phyloP scores from a whole-genome alignment of 495 filamentous ascomycete species.

The Rostrohypoxylon terebratum region DNA sequence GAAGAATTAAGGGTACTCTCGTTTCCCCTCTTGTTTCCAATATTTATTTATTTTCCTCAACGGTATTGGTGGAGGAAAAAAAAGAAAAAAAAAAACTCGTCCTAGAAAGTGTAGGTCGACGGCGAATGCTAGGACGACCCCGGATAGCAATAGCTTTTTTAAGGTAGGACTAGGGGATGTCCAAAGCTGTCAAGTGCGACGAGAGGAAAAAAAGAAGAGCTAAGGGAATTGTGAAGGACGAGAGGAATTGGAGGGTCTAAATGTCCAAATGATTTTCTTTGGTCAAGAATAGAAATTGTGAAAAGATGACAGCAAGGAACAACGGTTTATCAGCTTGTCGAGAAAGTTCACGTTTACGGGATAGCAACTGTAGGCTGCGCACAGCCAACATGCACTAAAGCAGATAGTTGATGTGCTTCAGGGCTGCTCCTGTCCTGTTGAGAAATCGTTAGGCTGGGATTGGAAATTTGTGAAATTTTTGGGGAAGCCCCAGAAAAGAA shows the following conservation, averaged over 20 bases:
- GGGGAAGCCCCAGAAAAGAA: conserved; percentile 40
- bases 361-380: conserved; percentile 22
- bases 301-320: conserved; percentile 41
- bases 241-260: conserved; percentile 26
- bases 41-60: conserved; percentile 11
- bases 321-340: conserved; percentile 38
- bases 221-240: background rate
- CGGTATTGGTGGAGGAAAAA: background rate
- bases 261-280: background rate
- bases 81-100: background rate
- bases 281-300: conserved; percentile 33
- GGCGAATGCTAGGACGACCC: conserved; percentile 22
- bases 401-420: conserved; percentile 46
- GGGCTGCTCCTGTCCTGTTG: conserved; percentile 19
- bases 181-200: conserved; percentile 24
- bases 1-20: conserved; percentile 18
- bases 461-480: conserved; percentile 51
- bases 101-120: conserved; percentile 6
- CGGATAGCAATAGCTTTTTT: conserved; percentile 1
- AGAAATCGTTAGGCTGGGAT: conserved; percentile 49
- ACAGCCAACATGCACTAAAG: conserved; percentile 49
- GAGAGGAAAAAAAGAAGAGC: conserved; percentile 14
- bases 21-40: conserved; percentile 21
- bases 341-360: conserved; percentile 35
- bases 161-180: conserved; percentile 26